These are phyloP conservation scores for Alnus rubra DNA, from an alignment of 306 rosid species.

Conservation along the genomic window DNA sequence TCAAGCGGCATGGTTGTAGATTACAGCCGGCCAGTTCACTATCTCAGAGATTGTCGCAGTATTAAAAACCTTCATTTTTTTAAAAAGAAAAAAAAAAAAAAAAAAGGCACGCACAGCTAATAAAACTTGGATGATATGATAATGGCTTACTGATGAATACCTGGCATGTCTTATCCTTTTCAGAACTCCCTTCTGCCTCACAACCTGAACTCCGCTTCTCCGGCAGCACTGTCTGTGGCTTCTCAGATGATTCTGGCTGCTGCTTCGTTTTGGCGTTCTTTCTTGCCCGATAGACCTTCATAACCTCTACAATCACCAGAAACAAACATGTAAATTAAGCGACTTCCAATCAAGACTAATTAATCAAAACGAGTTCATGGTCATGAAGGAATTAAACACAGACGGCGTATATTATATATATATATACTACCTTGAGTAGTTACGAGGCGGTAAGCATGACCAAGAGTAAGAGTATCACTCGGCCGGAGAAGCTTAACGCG, in stretches of 20 bases:
- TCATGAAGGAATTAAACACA: background rate
- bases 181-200: slow-evolving; percentile 41
- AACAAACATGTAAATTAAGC: background rate
- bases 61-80: no score
- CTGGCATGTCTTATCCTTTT: slow-evolving; percentile 41
- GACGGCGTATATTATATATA: no score
- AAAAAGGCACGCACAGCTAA: background rate
- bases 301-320: slow-evolving; percentile 60
- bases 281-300: slow-evolving; percentile 89
- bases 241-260: slow-evolving; percentile 42
- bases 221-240: slow-evolving; percentile 17
- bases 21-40: background rate
- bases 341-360: no score
- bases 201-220: slow-evolving; percentile 34
- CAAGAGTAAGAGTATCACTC: slow-evolving; percentile 85
- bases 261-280: slow-evolving; percentile 74
- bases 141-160: slow-evolving; percentile 36
- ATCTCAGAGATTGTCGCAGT: background rate
- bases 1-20: background rate
- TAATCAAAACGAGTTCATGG: no score
- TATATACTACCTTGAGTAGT: slow-evolving; percentile 67
- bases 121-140: background rate
- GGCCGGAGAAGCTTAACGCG: slow-evolving; percentile 94
- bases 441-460: slow-evolving; percentile 93
- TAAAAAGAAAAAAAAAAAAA: background rate